These are phyloP conservation scores for Lagerstroemia speciosa DNA, from an alignment of 345 rosid genomes.

Conservation along the genomic window DNA sequence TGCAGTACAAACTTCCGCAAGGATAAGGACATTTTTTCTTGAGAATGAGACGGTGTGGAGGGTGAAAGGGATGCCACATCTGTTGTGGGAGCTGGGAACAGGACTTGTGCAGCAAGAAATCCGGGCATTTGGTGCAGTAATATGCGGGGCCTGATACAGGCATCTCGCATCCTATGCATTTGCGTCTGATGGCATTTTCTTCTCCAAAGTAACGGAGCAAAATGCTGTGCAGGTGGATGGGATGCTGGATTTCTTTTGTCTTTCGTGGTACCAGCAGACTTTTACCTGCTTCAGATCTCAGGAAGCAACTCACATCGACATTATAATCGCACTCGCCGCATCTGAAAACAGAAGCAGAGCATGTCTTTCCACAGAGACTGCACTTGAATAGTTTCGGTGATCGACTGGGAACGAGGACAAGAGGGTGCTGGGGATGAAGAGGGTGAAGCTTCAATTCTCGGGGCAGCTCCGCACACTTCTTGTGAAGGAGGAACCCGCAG, in stretches of 20 bases:
- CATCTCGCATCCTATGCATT: conserved; percentile 5
- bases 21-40: background rate
- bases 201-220: too few species aligned
- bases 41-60: background rate
- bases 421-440: conserved; percentile 21
- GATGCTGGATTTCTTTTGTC: too few species aligned
- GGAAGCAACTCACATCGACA: conserved; percentile 12
- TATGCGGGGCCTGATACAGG: background rate
- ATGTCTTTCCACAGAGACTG: conserved; percentile 2
- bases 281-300: background rate
- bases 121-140: background rate
- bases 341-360: conserved; percentile 7
- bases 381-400: too few species aligned
- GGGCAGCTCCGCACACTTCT: conserved; percentile 14
- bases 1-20: background rate
- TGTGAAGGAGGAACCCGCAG: conserved; percentile 18
- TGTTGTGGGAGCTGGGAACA: background rate
- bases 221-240: too few species aligned
- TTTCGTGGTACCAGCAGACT: too few species aligned
- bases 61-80: conserved; percentile 8
- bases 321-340: conserved; percentile 15
- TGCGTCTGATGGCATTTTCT: too few species aligned
- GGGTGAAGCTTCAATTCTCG: conserved; percentile 9
- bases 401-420: too few species aligned
- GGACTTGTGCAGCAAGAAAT: conserved; percentile 8